Evolutionary conservation across 192 early-diverging fungal species (phyloP).

Genomic region (Diversispora eburnea): DNA sequence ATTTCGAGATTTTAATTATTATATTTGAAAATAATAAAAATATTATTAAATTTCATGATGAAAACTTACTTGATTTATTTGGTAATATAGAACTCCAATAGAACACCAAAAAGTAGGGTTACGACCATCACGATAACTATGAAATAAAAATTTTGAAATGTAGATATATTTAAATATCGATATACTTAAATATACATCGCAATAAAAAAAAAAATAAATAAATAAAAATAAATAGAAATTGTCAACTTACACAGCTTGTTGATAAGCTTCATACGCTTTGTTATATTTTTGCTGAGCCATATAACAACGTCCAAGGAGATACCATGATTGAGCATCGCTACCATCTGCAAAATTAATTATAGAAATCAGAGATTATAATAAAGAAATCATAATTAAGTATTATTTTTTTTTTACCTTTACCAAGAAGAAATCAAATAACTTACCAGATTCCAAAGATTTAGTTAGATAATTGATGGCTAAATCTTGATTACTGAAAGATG

Average conservation of each 20-base stretch:
- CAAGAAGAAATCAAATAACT: not conserved
- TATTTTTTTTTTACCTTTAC: not conserved
- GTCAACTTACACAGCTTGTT: conserved; percentile 78
- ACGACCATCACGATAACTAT: conserved; percentile 72
- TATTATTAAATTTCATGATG: conserved; percentile 18
- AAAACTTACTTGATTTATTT: conserved; percentile 72
- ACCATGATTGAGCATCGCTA: conserved; percentile 90
- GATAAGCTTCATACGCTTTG: conserved; percentile 96
- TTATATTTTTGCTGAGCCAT: conserved; percentile 94
- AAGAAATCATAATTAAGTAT: not conserved
- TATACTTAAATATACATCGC: not conserved
- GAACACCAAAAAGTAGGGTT: conserved; percentile 99
- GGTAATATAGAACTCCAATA: conserved; percentile 97
- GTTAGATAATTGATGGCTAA: conserved; percentile 78
- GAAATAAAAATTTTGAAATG: not conserved
- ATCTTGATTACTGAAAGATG: conserved; percentile 80
- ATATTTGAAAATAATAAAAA: not conserved
- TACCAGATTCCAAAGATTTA: conserved; percentile 67
- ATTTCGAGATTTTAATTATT: not conserved
- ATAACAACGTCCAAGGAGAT: conserved; percentile 92
- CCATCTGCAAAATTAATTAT: conserved; percentile 49
- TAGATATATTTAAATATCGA: not conserved
- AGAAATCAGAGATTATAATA: not conserved
- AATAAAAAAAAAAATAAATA: not conserved
- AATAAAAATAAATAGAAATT: conserved; percentile 32